A percentile compares a stretch with the other conserved stretches of the same genome.
Conservation (phyloP, 1,139 yeast species). For the Scheffersomyces lignicola region DNA sequence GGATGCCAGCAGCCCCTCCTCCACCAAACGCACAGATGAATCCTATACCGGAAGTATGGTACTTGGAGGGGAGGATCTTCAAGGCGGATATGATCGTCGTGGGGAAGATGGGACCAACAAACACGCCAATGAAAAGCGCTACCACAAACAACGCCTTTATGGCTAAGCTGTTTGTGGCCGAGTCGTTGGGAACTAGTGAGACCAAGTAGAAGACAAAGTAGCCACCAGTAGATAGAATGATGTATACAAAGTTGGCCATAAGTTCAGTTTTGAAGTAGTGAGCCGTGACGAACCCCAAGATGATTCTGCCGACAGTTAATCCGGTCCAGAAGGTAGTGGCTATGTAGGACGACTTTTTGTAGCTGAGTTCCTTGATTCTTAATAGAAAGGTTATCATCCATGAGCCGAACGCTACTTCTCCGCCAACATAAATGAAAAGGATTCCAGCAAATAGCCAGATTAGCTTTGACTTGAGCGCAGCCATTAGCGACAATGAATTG, state of each 20-base stretch:
- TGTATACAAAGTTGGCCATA: constrained; percentile 40
- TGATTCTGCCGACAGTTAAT: constrained; percentile 59
- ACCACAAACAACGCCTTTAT: constrained; percentile 26
- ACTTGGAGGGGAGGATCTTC: constrained; percentile 58
- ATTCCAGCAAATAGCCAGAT: constrained; percentile 50
- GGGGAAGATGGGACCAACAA: constrained; percentile 82
- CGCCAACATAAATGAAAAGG: constrained; percentile 64
- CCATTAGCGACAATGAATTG: constrained; percentile 22
- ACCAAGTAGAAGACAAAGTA: constrained; percentile 31
- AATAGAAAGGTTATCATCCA: constrained; percentile 64
- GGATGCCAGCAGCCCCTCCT: constrained; percentile 74
- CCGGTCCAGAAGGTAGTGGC: constrained; percentile 70
- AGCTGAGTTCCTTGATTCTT: constrained; percentile 47
- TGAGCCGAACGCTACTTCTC: constrained; percentile 67
- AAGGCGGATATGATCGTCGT: constrained; percentile 68
- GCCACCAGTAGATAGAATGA: constrained; percentile 29
- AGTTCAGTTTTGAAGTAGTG: constrained; percentile 44
- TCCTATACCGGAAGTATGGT: constrained; percentile 72
- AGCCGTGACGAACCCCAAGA: constrained; percentile 62
- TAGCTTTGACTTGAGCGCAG: constrained; percentile 41
- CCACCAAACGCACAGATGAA: constrained; percentile 74
- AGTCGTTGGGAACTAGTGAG: not conserved
- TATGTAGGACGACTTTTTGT: constrained; percentile 52
- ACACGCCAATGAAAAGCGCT: constrained; percentile 61
- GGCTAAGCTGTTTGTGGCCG: constrained; percentile 15